Base-by-base conservation (phyloP, 176 grass and related monocot species). In the Avena insularis region DNA sequence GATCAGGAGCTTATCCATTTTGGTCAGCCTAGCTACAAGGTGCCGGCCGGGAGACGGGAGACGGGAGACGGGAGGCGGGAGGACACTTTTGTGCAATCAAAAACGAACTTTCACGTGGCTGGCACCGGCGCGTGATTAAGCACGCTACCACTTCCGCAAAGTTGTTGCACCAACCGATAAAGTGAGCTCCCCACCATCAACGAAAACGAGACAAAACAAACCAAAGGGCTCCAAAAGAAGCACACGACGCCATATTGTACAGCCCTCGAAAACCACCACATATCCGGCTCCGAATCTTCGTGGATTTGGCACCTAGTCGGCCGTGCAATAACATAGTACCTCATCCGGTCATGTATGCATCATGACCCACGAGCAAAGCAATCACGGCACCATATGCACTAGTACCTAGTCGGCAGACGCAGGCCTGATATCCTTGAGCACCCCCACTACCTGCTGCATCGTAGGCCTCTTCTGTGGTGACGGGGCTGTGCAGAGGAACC, bases 371-470 rank as follows among this genome's bases (percentile, higher is more conserved):
- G 27, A 66, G 10, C 1, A 66, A 35, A 35, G 8, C 25, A 8
- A 80, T 78, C 54, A 80, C 23, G 36, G 20, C 9, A 14, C 58
- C 17, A 59, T 78, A n/a, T 55, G 53, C 55, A 43, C 40, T 38
- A 38, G 23, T 9, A 12, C 0, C 12, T 35, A 14, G 6, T 12
- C 63, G 6, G 40, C 57, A 8, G 38, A 13, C 51, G 60, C 16
- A 5, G 87, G 76, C 56, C 82, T 85, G 83, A 97, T 51, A 71
- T 97, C 95, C 85, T 97, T 97, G 61, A 97, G 90, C 47, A 95
- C 87, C 3, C 92, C 95, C 2, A 97, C 91, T 12, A 93, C 95
- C 82, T 97, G 95, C 82, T 97, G 93, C 91, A 97, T 97, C 25
- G 89, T 80, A 14, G 95, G 95, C 15, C 95, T 79, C 89, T 93